Conservation (phyloP, 768 basidiomycete genomes). For the Phaffia australis region DNA sequence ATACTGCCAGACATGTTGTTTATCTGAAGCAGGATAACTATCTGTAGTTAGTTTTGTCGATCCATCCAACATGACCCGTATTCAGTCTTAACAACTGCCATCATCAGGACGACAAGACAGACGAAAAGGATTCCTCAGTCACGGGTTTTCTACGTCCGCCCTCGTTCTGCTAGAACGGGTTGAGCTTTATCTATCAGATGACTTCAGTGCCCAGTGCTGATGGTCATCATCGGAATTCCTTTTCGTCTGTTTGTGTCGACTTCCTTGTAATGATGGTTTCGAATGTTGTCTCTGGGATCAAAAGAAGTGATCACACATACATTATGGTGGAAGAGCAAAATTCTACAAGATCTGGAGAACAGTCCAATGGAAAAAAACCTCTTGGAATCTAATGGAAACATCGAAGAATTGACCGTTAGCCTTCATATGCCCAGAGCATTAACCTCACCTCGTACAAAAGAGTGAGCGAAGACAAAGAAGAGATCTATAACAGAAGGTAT, state of each 20-base stretch:
- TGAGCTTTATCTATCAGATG: slow-evolving; percentile 22
- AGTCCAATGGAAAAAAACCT: too few species aligned
- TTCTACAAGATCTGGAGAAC: too few species aligned
- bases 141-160: slow-evolving; percentile 20
- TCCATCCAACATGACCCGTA: background rate
- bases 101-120: background rate
- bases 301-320: too few species aligned
- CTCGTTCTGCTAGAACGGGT: slow-evolving; percentile 15
- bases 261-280: too few species aligned
- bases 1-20: too few species aligned
- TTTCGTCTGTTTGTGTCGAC: background rate
- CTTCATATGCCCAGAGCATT: background rate
- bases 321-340: too few species aligned
- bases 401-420: background rate
- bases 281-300: too few species aligned
- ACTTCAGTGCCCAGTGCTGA: slow-evolving; percentile 27
- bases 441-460: background rate
- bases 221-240: slow-evolving; percentile 23
- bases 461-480: background rate
- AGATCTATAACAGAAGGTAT: background rate
- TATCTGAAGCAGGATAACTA: too few species aligned
- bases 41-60: too few species aligned
- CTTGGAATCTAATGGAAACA: too few species aligned
- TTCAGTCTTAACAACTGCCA: background rate
- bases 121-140: slow-evolving; percentile 20